These are phyloP conservation scores for Citrullus amarus DNA, from an alignment of 306 rosid genomes.

Conservation along the genomic window DNA sequence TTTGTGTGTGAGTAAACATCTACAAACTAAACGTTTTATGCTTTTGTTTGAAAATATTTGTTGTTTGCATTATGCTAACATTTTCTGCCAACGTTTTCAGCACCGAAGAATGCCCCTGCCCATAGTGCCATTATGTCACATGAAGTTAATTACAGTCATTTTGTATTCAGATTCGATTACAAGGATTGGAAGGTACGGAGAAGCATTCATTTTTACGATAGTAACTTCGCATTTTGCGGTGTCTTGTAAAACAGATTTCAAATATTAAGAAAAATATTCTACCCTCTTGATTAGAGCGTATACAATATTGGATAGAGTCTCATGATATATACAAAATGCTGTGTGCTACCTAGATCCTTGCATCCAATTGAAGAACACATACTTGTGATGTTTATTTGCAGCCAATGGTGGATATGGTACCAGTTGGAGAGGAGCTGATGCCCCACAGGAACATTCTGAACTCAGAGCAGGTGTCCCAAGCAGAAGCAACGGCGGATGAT, in stretches of 20 bases:
- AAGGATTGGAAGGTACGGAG: slow-evolving; percentile 74
- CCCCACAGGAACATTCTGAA: slow-evolving; percentile 29
- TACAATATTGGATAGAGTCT: neutral
- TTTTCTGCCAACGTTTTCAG: slow-evolving; percentile 23
- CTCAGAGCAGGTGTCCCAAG: slow-evolving; percentile 9
- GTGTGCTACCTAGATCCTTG: neutral
- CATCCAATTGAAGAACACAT: neutral
- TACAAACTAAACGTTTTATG: neutral
- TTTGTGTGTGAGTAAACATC: slow-evolving; percentile 49
- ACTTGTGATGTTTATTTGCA: slow-evolving; percentile 18
- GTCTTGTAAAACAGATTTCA: neutral
- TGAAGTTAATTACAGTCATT: slow-evolving; percentile 47
- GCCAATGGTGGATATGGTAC: slow-evolving; percentile 48
- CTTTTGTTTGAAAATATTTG: neutral
- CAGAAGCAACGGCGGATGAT: slow-evolving; percentile 9
- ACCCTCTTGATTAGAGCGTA: neutral
- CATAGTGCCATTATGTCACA: slow-evolving; percentile 30
- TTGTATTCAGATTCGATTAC: slow-evolving; percentile 71
- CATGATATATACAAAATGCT: neutral
- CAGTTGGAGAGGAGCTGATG: slow-evolving; percentile 66
- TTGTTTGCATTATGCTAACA: neutral
- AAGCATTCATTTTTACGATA: neutral
- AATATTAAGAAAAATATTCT: neutral
- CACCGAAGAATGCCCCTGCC: slow-evolving; percentile 66
- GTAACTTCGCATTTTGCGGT: neutral